Evolutionary conservation across 768 basidiomycete species (phyloP).

Genomic region (Pleurotus eryngii): DNA sequence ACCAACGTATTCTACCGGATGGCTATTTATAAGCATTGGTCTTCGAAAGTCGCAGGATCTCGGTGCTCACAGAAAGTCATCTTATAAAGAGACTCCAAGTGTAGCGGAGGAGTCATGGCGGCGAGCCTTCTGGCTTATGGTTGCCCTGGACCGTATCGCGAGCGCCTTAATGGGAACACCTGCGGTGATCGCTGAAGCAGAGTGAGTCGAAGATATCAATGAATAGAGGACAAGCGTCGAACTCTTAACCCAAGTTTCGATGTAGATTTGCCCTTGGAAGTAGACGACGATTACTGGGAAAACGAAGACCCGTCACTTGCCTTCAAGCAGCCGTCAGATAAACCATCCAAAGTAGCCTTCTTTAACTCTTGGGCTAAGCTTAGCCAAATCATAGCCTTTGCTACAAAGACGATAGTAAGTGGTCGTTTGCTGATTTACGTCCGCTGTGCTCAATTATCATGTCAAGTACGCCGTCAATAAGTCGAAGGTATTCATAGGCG

Average conservation of each 20-base stretch:
- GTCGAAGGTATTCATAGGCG: constrained; percentile 9
- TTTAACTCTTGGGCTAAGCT: constrained; percentile 57
- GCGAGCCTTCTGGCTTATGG: constrained; percentile 72
- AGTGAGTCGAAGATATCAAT: constrained; percentile 38
- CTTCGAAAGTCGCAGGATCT: constrained; percentile 69
- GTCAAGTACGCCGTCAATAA: constrained; percentile 37
- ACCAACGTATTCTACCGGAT: constrained; percentile 44
- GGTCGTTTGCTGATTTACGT: constrained; percentile 28
- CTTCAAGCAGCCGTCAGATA: constrained; percentile 65
- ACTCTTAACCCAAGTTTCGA: constrained; percentile 61
- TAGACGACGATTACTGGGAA: constrained; percentile 82
- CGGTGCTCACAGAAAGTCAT: constrained; percentile 68
- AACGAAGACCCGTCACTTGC: constrained; percentile 40
- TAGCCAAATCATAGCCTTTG: constrained; percentile 58
- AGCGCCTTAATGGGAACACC: constrained; percentile 54
- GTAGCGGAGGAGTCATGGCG: constrained; percentile 73
- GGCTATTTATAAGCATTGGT: constrained; percentile 53
- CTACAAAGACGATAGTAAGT: constrained; percentile 55
- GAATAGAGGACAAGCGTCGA: constrained; percentile 8
- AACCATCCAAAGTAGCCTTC: constrained; percentile 49
- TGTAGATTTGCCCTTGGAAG: constrained; percentile 74
- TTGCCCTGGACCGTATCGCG: constrained; percentile 55
- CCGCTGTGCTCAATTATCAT: constrained; percentile 34
- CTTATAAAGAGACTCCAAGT: constrained; percentile 44
- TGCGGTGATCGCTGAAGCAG: constrained; percentile 59